phyloP scores from a whole-genome alignment of 23 red algal genomes.

The Gracilaria gracilis region DNA sequence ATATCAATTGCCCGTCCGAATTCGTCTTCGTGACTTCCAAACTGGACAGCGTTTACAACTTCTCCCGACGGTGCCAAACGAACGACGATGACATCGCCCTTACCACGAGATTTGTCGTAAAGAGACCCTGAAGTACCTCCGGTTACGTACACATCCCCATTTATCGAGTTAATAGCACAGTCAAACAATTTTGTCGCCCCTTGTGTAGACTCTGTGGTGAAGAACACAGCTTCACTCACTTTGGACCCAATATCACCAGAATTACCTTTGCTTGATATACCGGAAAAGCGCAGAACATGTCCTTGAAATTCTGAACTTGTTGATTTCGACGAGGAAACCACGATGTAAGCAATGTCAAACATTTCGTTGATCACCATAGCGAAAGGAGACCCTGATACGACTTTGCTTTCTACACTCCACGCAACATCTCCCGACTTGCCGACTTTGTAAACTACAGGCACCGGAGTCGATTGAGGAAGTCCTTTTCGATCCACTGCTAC shows the following conservation, averaged over 20 bases:
- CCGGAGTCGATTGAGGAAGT: neutral
- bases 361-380: conserved; percentile 35
- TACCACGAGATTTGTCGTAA: conserved; percentile 31
- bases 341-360: conserved; percentile 32
- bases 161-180: conserved; percentile 9
- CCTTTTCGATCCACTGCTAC: conserved; percentile 18
- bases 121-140: conserved; percentile 40
- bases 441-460: conserved; percentile 30
- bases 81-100: conserved; percentile 52
- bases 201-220: neutral
- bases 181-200: conserved; percentile 53
- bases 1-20: conserved; percentile 56
- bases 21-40: conserved; percentile 41
- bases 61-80: conserved; percentile 44
- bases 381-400: conserved; percentile 31
- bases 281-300: conserved; percentile 41
- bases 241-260: neutral
- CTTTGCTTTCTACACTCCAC: conserved; percentile 12
- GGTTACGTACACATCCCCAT: conserved; percentile 53
- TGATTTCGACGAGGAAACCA: conserved; percentile 23
- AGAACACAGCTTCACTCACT: conserved; percentile 27
- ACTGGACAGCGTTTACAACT: conserved; percentile 39
- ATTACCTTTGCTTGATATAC: conserved; percentile 26
- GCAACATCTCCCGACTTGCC: conserved; percentile 1
- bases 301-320: conserved; percentile 8